A percentile compares a stretch with the other conserved stretches of the same genome.
Evolutionary conservation across 2,329 filamentous ascomycete species (phyloP).

Genomic region (Fusarium equiseti): DNA sequence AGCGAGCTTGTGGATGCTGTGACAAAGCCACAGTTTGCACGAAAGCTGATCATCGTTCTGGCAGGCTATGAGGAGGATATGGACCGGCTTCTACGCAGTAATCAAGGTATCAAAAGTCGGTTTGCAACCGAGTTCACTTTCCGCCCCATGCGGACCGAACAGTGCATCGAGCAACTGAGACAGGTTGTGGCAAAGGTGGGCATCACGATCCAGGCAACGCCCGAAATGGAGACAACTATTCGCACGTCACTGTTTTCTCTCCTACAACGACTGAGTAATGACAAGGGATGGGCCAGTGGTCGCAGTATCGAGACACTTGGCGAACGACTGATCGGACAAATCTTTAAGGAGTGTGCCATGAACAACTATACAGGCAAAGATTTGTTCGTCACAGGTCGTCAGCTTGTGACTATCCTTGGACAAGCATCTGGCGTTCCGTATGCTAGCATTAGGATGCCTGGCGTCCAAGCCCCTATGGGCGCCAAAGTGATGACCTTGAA

Average conservation of each 20-base stretch:
- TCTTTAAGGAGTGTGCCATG: conserved; percentile 53
- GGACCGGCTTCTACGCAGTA: conserved; percentile 69
- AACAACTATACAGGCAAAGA: conserved; percentile 49
- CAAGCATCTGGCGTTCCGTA: conserved; percentile 46
- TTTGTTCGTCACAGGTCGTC: conserved; percentile 47
- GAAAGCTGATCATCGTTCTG: conserved; percentile 73
- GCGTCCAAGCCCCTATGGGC: conserved; percentile 48
- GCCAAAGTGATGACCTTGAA: conserved; percentile 51
- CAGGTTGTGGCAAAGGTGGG: conserved; percentile 50
- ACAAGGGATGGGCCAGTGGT: conserved; percentile 70
- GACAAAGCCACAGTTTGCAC: conserved; percentile 66
- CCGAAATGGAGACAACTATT: conserved; percentile 41
- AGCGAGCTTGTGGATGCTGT: conserved; percentile 64
- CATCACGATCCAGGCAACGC: conserved; percentile 47
- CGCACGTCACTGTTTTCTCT: conserved; percentile 48
- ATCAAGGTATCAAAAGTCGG: conserved; percentile 71
- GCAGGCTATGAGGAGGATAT: conserved; percentile 77
- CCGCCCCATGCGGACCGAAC: conserved; percentile 55
- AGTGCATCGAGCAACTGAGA: conserved; percentile 62
- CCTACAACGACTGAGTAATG: conserved; percentile 57
- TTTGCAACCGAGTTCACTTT: conserved; percentile 74
- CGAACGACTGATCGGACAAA: conserved; percentile 61
- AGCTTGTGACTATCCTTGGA: conserved; percentile 48
- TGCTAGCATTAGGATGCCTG: conserved; percentile 41
- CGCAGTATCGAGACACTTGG: conserved; percentile 70